phyloP scores from a whole-genome alignment of 73 alveolate species.

The Uronychia setigera region DNA sequence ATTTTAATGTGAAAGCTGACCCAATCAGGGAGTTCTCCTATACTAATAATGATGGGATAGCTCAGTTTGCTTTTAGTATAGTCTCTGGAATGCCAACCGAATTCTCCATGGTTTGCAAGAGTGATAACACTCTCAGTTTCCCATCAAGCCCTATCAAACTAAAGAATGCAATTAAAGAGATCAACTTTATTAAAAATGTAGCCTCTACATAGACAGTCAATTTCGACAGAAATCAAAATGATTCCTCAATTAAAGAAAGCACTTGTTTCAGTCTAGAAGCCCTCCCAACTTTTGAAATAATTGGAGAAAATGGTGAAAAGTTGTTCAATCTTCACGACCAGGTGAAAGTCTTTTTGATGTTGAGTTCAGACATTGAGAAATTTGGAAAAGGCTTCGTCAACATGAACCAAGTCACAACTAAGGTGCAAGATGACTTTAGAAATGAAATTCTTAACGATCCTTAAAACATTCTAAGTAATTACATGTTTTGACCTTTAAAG shows the following conservation, averaged over 20 bases:
- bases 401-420: no score
- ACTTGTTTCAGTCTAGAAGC: no score
- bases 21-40: background rate
- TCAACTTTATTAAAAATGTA: background rate
- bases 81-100: background rate
- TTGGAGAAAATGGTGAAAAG: no score
- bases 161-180: background rate
- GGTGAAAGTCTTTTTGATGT: no score
- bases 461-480: no score
- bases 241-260: background rate
- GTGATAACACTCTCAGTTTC: background rate
- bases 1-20: background rate
- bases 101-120: background rate
- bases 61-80: background rate
- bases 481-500: no score
- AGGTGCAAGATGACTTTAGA: no score
- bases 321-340: no score
- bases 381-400: no score
- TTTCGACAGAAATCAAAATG: background rate
- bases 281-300: no score
- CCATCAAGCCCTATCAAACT: background rate
- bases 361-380: no score
- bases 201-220: background rate
- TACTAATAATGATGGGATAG: background rate
- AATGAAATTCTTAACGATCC: no score